Evolutionary conservation across 345 rosid species (phyloP).

Genomic region (Gossypium arboreum): DNA sequence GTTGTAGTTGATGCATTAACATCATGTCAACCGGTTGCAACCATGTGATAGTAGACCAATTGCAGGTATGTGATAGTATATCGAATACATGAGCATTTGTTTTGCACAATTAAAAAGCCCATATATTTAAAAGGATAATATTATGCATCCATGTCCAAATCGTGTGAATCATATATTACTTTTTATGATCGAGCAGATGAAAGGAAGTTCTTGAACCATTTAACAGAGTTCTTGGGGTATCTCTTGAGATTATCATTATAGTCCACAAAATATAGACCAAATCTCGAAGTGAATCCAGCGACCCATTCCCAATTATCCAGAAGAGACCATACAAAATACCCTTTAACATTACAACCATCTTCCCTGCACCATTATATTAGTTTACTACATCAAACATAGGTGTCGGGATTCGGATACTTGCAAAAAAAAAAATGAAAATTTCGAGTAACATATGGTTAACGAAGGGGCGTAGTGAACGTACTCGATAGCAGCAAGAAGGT

Average conservation of each 20-base stretch:
- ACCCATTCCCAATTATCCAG: conserved; percentile 98
- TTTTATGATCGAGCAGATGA: conserved; percentile 29
- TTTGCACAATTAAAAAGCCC: too few species aligned
- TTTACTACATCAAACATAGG: neutral
- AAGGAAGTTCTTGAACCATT: conserved; percentile 85
- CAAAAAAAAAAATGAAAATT: neutral
- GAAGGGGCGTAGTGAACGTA: conserved; percentile 18
- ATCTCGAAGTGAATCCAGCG: conserved; percentile 79
- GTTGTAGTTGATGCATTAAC: too few species aligned
- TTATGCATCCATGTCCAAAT: too few species aligned
- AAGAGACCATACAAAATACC: conserved; percentile 89
- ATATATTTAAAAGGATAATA: too few species aligned
- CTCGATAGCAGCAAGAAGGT: conserved; percentile 67
- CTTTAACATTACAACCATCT: conserved; percentile 89
- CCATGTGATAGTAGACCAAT: too few species aligned
- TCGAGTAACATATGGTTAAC: neutral
- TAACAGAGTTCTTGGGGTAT: conserved; percentile 79
- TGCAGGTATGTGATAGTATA: too few species aligned
- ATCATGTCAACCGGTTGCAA: too few species aligned
- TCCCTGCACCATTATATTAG: conserved; percentile 41
- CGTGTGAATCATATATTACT: neutral
- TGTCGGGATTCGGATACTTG: neutral
- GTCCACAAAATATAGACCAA: conserved; percentile 89
- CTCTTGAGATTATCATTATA: conserved; percentile 74
- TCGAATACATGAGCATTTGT: too few species aligned